Evolutionary conservation across 176 grass and related monocot species (phyloP).

Genomic region (Themeda triandra): DNA sequence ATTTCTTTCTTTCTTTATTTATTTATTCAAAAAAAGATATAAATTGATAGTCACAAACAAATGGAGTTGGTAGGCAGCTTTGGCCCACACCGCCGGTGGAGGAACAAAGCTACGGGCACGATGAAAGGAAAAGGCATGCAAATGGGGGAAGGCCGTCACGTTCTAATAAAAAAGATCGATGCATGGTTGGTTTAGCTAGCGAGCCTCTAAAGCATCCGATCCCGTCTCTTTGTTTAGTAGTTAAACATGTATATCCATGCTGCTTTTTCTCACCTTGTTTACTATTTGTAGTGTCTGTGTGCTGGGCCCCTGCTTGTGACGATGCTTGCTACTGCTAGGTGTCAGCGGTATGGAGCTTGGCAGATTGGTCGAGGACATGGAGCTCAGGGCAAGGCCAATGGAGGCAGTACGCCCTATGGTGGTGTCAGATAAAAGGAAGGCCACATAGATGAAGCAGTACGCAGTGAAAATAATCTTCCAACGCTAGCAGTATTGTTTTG

Average conservation of each 20-base stretch:
- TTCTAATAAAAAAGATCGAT: not conserved
- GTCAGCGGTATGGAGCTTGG: not conserved
- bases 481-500: no score
- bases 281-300: not conserved
- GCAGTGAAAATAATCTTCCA: no score
- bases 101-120: not conserved
- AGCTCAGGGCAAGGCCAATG: no score
- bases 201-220: not conserved
- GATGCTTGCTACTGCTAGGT: not conserved
- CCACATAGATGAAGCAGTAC: no score
- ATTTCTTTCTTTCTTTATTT: no score
- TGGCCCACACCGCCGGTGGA: not conserved
- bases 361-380: not conserved
- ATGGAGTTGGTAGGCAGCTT: constrained; percentile 1
- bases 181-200: not conserved
- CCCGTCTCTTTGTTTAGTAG: no score
- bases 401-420: no score
- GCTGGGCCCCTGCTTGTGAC: not conserved
- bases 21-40: no score
- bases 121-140: not conserved
- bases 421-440: no score
- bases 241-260: not conserved
- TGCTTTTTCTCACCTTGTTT: not conserved
- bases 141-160: not conserved
- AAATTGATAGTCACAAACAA: not conserved